Conservation (phyloP, 768 basidiomycete species). For the Psilocybe sp. region DNA sequence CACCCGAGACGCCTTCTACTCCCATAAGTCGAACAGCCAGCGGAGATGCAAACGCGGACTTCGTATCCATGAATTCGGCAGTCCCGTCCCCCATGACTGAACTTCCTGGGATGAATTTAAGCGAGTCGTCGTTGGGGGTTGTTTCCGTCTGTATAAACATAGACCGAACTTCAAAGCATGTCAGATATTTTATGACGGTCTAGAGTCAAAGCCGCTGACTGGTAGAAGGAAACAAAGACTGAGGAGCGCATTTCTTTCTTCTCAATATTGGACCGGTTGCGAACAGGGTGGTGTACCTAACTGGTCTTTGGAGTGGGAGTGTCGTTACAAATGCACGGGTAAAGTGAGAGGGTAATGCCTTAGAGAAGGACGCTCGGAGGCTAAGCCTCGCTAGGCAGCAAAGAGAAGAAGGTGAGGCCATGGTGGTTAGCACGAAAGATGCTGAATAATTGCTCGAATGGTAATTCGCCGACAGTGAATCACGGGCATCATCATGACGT, state of each 20-base stretch:
- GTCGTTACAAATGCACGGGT: constrained; percentile 13
- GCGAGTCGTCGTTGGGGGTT: constrained; percentile 95
- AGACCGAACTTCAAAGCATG: constrained; percentile 54
- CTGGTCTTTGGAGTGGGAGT: no score
- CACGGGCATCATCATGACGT: no score
- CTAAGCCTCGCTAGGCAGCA: constrained; percentile 16
- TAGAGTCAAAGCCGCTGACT: constrained; percentile 13
- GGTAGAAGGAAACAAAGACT: constrained; percentile 7
- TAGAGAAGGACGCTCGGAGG: constrained; percentile 8
- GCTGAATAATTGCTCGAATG: no score
- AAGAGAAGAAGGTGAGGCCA: constrained; percentile 17
- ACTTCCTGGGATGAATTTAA: constrained; percentile 96
- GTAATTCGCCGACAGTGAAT: no score
- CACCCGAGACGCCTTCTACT: constrained; percentile 81
- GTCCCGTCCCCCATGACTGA: constrained; percentile 86
- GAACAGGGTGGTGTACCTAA: no score
- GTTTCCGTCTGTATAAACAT: constrained; percentile 99
- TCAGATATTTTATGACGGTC: constrained; percentile 1
- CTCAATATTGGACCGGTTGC: no score
- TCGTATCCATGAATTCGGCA: constrained; percentile 92
- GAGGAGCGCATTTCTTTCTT: no score
- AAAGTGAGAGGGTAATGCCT: constrained; percentile 7
- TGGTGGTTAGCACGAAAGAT: constrained; percentile 11
- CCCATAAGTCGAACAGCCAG: constrained; percentile 95
- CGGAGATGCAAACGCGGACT: constrained; percentile 83